Percentiles rank a stretch among this genome's conserved stretches.
Conservation (phyloP, 192 early-diverging fungal genomes). For the Entomortierella parvispora region DNA sequence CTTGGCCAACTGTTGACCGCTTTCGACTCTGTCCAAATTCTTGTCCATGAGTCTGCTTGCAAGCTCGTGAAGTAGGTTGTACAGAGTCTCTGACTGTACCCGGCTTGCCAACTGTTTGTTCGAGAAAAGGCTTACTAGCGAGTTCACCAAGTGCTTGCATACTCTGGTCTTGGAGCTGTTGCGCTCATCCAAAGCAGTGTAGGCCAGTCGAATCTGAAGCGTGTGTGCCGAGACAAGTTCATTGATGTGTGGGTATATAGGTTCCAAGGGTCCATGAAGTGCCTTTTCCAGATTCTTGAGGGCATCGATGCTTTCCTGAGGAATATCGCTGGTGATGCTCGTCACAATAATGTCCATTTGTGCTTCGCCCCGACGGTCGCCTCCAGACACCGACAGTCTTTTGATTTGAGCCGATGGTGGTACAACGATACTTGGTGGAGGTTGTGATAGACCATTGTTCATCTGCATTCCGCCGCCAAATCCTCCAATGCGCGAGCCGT, state of each 20-base stretch:
- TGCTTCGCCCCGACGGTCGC: slow-evolving; percentile 52
- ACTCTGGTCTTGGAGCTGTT: slow-evolving; percentile 67
- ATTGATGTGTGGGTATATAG: slow-evolving; percentile 68
- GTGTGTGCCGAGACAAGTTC: slow-evolving; percentile 77
- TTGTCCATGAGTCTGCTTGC: slow-evolving; percentile 86
- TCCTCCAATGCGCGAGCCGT: slow-evolving; percentile 49
- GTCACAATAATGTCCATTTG: slow-evolving; percentile 74
- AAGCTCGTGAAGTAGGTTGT: slow-evolving; percentile 79
- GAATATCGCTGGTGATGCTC: slow-evolving; percentile 73
- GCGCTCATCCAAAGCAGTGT: slow-evolving; percentile 63
- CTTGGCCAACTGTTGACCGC: slow-evolving; percentile 67
- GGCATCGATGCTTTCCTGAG: slow-evolving; percentile 74
- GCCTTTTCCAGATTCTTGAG: slow-evolving; percentile 79
- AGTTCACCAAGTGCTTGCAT: slow-evolving; percentile 83
- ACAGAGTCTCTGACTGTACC: slow-evolving; percentile 72
- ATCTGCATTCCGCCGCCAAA: slow-evolving; percentile 21
- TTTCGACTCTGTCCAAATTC: slow-evolving; percentile 67
- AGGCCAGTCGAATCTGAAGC: slow-evolving; percentile 79
- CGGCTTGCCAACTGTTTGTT: slow-evolving; percentile 71
- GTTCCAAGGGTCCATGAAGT: slow-evolving; percentile 61
- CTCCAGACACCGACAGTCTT: slow-evolving; percentile 38
- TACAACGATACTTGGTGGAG: slow-evolving; percentile 28
- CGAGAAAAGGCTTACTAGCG: slow-evolving; percentile 82
- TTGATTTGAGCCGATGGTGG: slow-evolving; percentile 47
- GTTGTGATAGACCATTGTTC: slow-evolving; percentile 11